Conservation (phyloP, 129 eudicot genomes). For the Arctium minus region DNA sequence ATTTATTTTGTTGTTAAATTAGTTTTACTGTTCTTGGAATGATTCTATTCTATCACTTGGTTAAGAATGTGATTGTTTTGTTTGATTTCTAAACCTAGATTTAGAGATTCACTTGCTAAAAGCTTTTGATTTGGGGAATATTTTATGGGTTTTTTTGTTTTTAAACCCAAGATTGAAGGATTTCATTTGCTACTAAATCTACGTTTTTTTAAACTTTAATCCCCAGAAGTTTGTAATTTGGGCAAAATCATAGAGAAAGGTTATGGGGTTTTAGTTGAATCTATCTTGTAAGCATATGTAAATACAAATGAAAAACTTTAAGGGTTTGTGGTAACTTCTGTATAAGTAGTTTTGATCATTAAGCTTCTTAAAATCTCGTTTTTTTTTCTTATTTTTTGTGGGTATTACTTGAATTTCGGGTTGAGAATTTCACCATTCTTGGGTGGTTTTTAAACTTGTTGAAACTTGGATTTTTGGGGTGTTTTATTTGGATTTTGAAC, state of each 20-base stretch:
- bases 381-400: not conserved
- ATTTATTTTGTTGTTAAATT: not conserved
- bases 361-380: not conserved
- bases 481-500: not conserved
- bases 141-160: not conserved
- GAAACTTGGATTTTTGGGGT: not conserved
- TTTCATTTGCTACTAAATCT: not conserved
- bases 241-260: not conserved
- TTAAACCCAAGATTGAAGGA: not conserved
- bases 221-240: conserved; percentile 3
- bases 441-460: not conserved
- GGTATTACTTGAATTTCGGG: not conserved
- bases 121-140: not conserved
- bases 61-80: not conserved
- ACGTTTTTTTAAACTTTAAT: not conserved
- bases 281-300: not conserved
- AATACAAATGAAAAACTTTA: not conserved
- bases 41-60: not conserved
- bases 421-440: not conserved
- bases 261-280: not conserved
- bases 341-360: not conserved
- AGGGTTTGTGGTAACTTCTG: conserved; percentile 3
- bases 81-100: not conserved
- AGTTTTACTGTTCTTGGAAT: not conserved
- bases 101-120: conserved; percentile 1